Percentiles rank a stretch among this genome's conserved stretches.
These are phyloP conservation scores for Monosporozyma unispora DNA, from an alignment of 805 yeast genomes.

Conservation along the genomic window DNA sequence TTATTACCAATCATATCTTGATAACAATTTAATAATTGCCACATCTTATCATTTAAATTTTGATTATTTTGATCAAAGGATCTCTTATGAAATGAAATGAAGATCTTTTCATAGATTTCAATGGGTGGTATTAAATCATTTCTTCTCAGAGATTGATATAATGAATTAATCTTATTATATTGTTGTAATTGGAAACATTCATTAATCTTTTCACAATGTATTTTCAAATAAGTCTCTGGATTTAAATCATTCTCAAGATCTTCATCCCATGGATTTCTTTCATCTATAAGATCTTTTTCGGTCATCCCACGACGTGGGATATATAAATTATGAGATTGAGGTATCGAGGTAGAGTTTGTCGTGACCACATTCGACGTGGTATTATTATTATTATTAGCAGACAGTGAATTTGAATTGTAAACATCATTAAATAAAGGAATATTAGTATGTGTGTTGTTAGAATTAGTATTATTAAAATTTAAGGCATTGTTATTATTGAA, in stretches of 20 bases:
- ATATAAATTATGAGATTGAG: neutral
- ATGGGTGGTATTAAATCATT: conserved; percentile 41
- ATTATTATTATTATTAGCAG: neutral
- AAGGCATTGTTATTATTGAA: neutral
- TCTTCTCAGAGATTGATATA: conserved; percentile 35
- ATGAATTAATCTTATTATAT: conserved; percentile 31
- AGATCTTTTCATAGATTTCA: conserved; percentile 44
- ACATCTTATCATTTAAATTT: conserved; percentile 50
- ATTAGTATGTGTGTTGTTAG: neutral
- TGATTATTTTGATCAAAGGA: conserved; percentile 41
- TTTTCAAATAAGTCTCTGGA: conserved; percentile 24
- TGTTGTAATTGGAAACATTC: conserved; percentile 21
- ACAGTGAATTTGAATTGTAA: neutral
- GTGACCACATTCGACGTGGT: neutral
- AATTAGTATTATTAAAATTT: conserved; percentile 1
- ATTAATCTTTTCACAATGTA: conserved; percentile 28
- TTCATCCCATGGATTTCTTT: conserved; percentile 22
- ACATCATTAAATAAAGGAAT: neutral
- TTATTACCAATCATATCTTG: conserved; percentile 51
- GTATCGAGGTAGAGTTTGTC: neutral
- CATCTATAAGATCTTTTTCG: conserved; percentile 1
- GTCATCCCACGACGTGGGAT: neutral
- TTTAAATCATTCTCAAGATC: conserved; percentile 27
- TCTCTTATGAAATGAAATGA: conserved; percentile 46
- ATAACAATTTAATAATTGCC: conserved; percentile 55